phyloP scores from a whole-genome alignment of 345 rosid species.

The rapeseed (Brassica napus) region Da-Ae NC_063435.1:6395501-6396000 shows the following conservation, averaged over 20 bases:
- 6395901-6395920: no score
- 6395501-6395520: no score
- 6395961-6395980: no score
- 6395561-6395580: no score
- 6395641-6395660: constrained; percentile 3
- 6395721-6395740: constrained; percentile 8
- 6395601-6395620: no score
- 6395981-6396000: no score
- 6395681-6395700: neutral
- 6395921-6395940: no score
- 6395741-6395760: constrained; percentile 23
- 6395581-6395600: no score
- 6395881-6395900: constrained; percentile 1
- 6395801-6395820: constrained; percentile 10
- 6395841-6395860: neutral
- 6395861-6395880: neutral
- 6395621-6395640: neutral
- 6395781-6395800: constrained; percentile 1
- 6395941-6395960: no score
- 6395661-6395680: constrained; percentile 15
- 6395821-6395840: constrained; percentile 13
- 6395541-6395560: no score
- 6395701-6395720: constrained; percentile 27
- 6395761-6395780: constrained; percentile 33
- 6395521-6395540: no score